A percentile compares a stretch with the other conserved stretches of the same genome.
Evolutionary conservation across 345 rosid genomes (phyloP).

Genomic region (Mangifera indica): DNA sequence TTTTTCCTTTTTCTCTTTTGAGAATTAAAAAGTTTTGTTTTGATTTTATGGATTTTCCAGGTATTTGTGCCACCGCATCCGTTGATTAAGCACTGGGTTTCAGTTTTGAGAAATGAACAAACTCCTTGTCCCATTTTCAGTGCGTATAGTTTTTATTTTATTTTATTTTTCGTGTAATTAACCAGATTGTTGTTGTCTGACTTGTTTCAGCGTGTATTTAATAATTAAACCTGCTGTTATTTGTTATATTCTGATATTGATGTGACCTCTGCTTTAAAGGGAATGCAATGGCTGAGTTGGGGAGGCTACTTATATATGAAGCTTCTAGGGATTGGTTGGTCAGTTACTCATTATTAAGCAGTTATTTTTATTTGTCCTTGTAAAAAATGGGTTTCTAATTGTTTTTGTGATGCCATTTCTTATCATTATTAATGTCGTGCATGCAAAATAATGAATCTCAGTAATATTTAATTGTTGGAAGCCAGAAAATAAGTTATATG

Average conservation of each 20-base stretch:
- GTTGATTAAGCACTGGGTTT: slow-evolving; percentile 93
- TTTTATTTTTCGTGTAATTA: too few species aligned
- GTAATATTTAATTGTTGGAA: neutral
- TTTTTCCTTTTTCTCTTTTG: neutral
- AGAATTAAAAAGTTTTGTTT: slow-evolving; percentile 1
- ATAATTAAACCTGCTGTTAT: neutral
- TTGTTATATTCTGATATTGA: neutral
- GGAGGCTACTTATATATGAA: slow-evolving; percentile 85
- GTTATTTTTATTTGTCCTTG: neutral
- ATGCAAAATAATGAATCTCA: neutral
- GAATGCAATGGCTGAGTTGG: slow-evolving; percentile 89
- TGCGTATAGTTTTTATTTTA: slow-evolving; percentile 24
- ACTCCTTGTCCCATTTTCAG: slow-evolving; percentile 84
- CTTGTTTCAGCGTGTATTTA: too few species aligned
- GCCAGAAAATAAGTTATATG: neutral
- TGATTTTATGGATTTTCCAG: slow-evolving; percentile 31
- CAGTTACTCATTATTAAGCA: neutral
- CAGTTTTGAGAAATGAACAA: slow-evolving; percentile 77
- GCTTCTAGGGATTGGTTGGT: slow-evolving; percentile 97
- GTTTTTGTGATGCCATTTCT: neutral
- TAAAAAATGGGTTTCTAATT: neutral
- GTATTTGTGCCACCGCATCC: slow-evolving; percentile 94
- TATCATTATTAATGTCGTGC: neutral
- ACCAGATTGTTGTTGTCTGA: too few species aligned
- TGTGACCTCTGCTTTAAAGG: slow-evolving; percentile 33